These are phyloP conservation scores for Fusarium odoratissimum DNA, from an alignment of 2,329 filamentous ascomycete genomes.

Conservation along the genomic window DNA sequence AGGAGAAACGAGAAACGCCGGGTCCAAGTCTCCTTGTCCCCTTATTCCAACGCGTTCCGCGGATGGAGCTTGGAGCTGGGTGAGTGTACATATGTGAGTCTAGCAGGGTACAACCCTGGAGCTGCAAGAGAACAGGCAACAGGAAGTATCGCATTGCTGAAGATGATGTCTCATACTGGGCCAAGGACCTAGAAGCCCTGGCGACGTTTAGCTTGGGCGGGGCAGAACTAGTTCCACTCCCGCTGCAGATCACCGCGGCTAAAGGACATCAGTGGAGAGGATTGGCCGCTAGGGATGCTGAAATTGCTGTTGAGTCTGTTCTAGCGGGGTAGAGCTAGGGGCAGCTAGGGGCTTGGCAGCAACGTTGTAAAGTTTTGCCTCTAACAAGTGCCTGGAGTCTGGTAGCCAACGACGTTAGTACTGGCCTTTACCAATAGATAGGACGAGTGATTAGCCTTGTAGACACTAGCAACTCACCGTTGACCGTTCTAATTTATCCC, in stretches of 20 bases:
- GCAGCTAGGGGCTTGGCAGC: neutral
- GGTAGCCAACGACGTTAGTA: neutral
- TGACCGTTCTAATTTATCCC: neutral
- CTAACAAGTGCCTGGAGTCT: neutral
- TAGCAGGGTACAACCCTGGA: neutral
- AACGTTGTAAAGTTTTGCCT: neutral
- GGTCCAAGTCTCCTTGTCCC: neutral
- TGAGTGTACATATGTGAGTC: neutral
- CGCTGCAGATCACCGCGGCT: conserved; percentile 9
- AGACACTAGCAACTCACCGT: neutral
- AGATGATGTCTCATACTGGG: neutral
- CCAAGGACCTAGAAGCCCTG: neutral
- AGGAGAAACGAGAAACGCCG: neutral
- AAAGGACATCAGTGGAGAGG: neutral
- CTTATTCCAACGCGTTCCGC: neutral
- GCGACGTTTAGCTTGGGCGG: neutral
- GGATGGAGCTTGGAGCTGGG: neutral
- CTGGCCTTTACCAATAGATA: neutral
- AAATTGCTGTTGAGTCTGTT: neutral
- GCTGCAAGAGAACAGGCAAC: neutral
- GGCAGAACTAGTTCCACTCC: neutral
- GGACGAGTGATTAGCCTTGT: neutral
- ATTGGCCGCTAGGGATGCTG: neutral
- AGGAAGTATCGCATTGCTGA: neutral
- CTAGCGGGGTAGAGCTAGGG: neutral